These are phyloP conservation scores for Sonneratia caseolaris DNA, from an alignment of 345 rosid species.

Conservation along the genomic window DNA sequence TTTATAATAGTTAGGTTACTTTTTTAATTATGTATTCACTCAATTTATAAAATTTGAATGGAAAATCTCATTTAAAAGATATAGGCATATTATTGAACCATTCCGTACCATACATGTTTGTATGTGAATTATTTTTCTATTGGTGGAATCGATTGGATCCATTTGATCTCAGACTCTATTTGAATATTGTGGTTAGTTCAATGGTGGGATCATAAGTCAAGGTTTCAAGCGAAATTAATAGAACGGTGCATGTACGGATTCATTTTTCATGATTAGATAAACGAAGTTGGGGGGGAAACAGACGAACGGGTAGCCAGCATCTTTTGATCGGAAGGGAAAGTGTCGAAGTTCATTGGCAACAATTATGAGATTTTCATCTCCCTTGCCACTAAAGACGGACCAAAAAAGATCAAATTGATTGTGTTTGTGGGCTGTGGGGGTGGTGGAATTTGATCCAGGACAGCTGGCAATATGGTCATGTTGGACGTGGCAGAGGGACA, in stretches of 20 bases:
- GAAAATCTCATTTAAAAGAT: too few relatives aligned
- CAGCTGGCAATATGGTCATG: neutral
- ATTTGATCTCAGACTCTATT: neutral
- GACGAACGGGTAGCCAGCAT: neutral
- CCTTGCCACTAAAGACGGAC: neutral
- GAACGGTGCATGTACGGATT: neutral
- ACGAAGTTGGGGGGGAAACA: neutral
- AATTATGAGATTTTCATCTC: neutral
- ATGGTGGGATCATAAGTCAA: constrained; percentile 3
- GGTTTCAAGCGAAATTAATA: neutral
- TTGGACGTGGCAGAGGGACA: neutral
- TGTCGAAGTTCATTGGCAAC: constrained; percentile 6
- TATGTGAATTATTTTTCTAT: too few relatives aligned
- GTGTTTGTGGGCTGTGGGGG: too few relatives aligned
- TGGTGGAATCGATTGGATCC: neutral
- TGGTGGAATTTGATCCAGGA: neutral
- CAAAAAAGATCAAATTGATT: neutral
- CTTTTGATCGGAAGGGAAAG: neutral
- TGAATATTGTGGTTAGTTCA: neutral
- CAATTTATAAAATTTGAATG: too few relatives aligned
- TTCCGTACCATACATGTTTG: too few relatives aligned
- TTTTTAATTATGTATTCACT: too few relatives aligned
- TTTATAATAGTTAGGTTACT: too few relatives aligned
- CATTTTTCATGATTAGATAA: neutral
- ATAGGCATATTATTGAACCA: too few relatives aligned